Conservation (phyloP, 345 rosid genomes). For the Linum trigynum region DNA sequence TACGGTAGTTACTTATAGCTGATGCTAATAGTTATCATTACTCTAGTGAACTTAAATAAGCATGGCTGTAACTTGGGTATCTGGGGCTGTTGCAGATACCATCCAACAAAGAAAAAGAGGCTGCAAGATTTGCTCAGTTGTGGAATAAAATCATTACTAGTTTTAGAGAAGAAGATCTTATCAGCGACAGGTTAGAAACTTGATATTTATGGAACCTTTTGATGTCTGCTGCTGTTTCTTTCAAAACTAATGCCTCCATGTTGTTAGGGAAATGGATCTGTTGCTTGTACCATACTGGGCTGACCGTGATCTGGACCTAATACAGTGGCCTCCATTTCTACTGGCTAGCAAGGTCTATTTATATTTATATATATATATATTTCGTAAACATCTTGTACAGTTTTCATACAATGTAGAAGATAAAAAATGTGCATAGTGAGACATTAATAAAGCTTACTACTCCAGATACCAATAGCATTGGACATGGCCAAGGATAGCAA, state of each 20-base stretch:
- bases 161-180: slow-evolving; percentile 95
- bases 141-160: slow-evolving; percentile 97
- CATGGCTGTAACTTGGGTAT: slow-evolving; percentile 7
- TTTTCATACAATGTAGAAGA: neutral
- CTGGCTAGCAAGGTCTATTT: slow-evolving; percentile 88
- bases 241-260: slow-evolving; percentile 15
- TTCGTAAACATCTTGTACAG: too few relatives aligned
- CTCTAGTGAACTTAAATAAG: neutral
- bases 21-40: neutral
- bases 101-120: slow-evolving; percentile 60
- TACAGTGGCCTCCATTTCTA: slow-evolving; percentile 97
- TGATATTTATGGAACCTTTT: neutral
- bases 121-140: slow-evolving; percentile 93
- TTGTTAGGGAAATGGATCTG: slow-evolving; percentile 85
- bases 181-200: slow-evolving; percentile 49
- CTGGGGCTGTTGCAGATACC: slow-evolving; percentile 35
- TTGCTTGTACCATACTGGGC: slow-evolving; percentile 99
- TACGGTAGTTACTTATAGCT: slow-evolving; percentile 25
- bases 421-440: slow-evolving; percentile 4
- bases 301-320: slow-evolving; percentile 75
- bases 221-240: neutral
- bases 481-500: slow-evolving; percentile 99
- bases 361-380: neutral
- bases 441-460: slow-evolving; percentile 12
- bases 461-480: slow-evolving; percentile 88